These are phyloP conservation scores for Sugiyamaella marilandica DNA, from an alignment of 805 yeast species.

Conservation along the genomic window DNA sequence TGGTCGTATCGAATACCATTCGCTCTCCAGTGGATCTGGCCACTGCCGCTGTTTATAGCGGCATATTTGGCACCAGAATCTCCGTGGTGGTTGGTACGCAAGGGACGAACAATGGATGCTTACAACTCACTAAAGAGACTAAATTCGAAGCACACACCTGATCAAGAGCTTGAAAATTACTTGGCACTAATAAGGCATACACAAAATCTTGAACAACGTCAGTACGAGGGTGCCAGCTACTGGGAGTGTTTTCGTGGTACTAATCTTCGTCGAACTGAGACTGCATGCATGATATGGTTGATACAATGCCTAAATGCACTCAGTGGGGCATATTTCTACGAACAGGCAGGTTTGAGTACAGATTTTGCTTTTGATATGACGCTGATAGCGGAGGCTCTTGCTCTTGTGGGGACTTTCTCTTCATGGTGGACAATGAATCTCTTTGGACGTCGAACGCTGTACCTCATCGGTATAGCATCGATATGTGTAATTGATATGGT, in stretches of 20 bases:
- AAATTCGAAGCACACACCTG: conserved; percentile 24
- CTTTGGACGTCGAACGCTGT: conserved; percentile 24
- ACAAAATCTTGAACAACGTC: conserved; percentile 30
- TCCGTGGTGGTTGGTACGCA: conserved; percentile 49
- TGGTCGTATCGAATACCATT: conserved; percentile 49
- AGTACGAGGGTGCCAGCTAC: conserved; percentile 3
- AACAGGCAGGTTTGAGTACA: conserved; percentile 38
- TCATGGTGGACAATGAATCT: conserved; percentile 20
- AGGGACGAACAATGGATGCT: conserved; percentile 40
- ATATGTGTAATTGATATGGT: conserved; percentile 36
- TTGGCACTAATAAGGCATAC: conserved; percentile 38
- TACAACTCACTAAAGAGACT: conserved; percentile 34
- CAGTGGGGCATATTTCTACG: conserved; percentile 33
- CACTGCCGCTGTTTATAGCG: conserved; percentile 40
- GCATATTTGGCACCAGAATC: conserved; percentile 46
- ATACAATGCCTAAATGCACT: conserved; percentile 40
- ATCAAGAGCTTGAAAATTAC: conserved; percentile 23
- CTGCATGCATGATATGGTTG: conserved; percentile 44
- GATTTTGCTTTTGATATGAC: conserved; percentile 41
- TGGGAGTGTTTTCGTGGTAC: conserved; percentile 44
- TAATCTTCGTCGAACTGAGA: conserved; percentile 47
- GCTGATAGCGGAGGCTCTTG: conserved; percentile 46
- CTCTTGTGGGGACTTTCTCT: conserved; percentile 38
- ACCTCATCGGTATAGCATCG: conserved; percentile 33
- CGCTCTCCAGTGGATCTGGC: conserved; percentile 58